These are phyloP conservation scores for Trichophyton verrucosum DNA, from an alignment of 2,329 filamentous ascomycete genomes.

Conservation along the genomic window DNA sequence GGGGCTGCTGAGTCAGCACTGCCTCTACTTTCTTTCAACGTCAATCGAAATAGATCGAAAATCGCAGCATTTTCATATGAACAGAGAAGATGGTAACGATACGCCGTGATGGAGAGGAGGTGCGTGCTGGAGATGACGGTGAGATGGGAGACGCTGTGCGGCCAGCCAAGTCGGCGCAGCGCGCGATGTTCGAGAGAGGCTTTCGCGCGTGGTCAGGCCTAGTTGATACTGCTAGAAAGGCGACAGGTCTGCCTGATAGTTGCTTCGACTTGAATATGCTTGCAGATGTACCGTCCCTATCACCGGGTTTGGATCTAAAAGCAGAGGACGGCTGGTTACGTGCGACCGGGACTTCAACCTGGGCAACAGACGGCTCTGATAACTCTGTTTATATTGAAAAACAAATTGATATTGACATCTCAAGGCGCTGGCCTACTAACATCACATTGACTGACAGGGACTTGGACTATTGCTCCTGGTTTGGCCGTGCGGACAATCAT, in stretches of 20 bases:
- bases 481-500: conserved; percentile 7
- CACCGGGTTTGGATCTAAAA: background rate
- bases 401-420: conserved; percentile 6
- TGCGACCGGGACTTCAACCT: conserved; percentile 6
- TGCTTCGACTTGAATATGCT: conserved; percentile 4
- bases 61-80: background rate
- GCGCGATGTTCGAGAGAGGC: background rate
- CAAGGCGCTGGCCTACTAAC: background rate
- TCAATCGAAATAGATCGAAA: background rate
- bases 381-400: background rate
- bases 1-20: background rate
- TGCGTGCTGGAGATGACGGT: too few species aligned
- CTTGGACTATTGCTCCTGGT: conserved; percentile 8
- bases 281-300: background rate
- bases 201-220: background rate
- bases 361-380: background rate
- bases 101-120: background rate
- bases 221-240: background rate
- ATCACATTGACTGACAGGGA: background rate
- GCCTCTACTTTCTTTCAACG: background rate
- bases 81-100: background rate
- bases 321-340: background rate
- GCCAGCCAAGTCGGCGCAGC: background rate
- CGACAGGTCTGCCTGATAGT: background rate
- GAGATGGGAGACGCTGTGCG: background rate